Evolutionary conservation across 768 basidiomycete species (phyloP).

Genomic region (Termitomyces heimii): DNA sequence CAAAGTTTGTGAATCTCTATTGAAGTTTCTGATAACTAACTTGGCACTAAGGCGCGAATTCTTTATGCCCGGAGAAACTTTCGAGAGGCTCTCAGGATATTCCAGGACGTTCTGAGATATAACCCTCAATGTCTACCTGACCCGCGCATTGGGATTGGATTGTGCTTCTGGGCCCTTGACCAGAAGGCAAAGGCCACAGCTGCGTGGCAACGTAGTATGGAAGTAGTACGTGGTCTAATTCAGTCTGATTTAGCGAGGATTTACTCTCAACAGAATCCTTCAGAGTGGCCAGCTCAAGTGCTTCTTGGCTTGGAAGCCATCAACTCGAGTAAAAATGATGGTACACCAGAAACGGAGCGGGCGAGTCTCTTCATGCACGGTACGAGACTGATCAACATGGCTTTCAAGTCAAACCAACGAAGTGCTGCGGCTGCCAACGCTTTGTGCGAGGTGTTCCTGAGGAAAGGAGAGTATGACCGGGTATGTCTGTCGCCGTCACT

Average conservation of each 20-base stretch:
- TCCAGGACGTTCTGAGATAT: slow-evolving; percentile 78
- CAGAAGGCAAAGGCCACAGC: slow-evolving; percentile 75
- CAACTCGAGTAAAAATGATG: slow-evolving; percentile 75
- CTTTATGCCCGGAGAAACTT: slow-evolving; percentile 75
- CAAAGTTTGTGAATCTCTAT: slow-evolving; percentile 45
- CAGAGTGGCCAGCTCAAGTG: slow-evolving; percentile 73
- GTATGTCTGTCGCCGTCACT: slow-evolving; percentile 27
- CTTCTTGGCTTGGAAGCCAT: slow-evolving; percentile 83
- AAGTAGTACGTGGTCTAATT: slow-evolving; percentile 53
- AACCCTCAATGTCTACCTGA: slow-evolving; percentile 83
- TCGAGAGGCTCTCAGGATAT: slow-evolving; percentile 73
- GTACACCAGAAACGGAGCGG: slow-evolving; percentile 58
- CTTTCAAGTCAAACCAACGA: slow-evolving; percentile 75
- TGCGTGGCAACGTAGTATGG: slow-evolving; percentile 88
- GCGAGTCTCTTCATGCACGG: slow-evolving; percentile 55
- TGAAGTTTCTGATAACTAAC: neutral
- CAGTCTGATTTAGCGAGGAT: neutral
- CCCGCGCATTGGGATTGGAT: slow-evolving; percentile 91
- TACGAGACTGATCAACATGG: slow-evolving; percentile 65
- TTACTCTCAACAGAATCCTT: slow-evolving; percentile 51
- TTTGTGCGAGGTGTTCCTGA: slow-evolving; percentile 72
- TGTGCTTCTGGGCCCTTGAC: slow-evolving; percentile 89
- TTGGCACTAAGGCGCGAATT: slow-evolving; percentile 61
- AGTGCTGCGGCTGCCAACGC: slow-evolving; percentile 83
- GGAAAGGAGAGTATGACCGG: slow-evolving; percentile 57